These are phyloP conservation scores for Apophysomyces ossiformis DNA, from an alignment of 371 early-diverging fungal species.

Conservation along the genomic window DNA sequence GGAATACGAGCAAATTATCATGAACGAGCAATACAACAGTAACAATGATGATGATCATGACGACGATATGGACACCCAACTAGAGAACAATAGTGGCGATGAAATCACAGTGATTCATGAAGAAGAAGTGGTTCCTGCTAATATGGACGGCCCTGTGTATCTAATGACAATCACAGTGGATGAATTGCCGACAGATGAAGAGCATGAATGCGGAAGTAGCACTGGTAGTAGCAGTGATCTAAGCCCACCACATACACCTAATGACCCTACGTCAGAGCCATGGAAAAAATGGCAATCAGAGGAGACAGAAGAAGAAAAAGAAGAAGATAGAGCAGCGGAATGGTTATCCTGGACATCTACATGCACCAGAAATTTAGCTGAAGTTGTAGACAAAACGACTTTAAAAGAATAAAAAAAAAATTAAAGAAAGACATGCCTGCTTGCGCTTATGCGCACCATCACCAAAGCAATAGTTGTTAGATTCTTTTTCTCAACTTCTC, in stretches of 20 bases:
- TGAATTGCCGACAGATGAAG: constrained; percentile 3
- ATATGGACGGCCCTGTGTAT: not conserved
- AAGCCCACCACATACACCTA: not conserved
- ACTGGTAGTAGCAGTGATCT: not conserved
- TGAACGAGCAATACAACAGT: constrained; percentile 2
- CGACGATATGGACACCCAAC: constrained; percentile 23
- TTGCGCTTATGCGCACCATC: too few species aligned
- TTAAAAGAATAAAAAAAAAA: constrained; percentile 1
- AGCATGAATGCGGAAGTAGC: constrained; percentile 3
- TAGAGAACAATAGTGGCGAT: constrained; percentile 17
- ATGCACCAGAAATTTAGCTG: not conserved
- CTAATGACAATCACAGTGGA: constrained; percentile 8
- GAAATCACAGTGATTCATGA: constrained; percentile 11
- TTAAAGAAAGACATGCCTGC: not conserved
- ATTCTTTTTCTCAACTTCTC: too few species aligned
- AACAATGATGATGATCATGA: constrained; percentile 23
- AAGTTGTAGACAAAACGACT: not conserved
- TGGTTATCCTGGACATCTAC: constrained; percentile 28
- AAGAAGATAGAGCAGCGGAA: constrained; percentile 11
- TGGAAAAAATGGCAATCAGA: constrained; percentile 4
- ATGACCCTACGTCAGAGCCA: not conserved
- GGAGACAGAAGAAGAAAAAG: constrained; percentile 20
- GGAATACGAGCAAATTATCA: constrained; percentile 27
- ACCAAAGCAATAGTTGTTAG: too few species aligned
- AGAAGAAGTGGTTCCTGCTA: constrained; percentile 11